Evolutionary conservation across 176 grass and related monocot species (phyloP), one percentile per base, ranked within the genome.

Genomic region (Stipa capillata): DNA sequence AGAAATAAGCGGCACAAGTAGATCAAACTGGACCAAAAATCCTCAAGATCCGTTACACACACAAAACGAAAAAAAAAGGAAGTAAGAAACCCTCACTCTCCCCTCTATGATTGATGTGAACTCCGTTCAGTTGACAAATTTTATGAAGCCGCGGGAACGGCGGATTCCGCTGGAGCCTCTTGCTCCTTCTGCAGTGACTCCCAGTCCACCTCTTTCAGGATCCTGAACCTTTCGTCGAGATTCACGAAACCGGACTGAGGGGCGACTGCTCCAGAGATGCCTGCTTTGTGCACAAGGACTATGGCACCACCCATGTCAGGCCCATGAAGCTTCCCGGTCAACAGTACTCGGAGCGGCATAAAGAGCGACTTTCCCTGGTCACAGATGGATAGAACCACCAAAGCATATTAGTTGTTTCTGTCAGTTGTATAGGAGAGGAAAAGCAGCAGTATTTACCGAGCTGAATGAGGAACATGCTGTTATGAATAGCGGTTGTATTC

Each of bases 261-360:
- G 36, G 75, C 84, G 39, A 90, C 85, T 8, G 67, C 87, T 69
- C 90, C 90, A 72, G 49, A 90, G 69, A 54, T 43, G 74, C 87
- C 83, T 8, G 90, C 90, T 91, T 94, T 94, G 80, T 97, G 84
- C 71, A 97, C 81, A 31, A 97, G 87, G 72, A 75, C 20, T 24
- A 97, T 86, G 31, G 87, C 89, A 54, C 76, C 87, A 21, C 82
- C 94, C 82, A 94, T 94, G 14, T 91, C 91, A 61, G 94, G 95
- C 20, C 92, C 95, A 67, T 98, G 95, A 66, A 98, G 85, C 73
- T 98, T 98, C 34, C 95, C 95, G 0, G 90, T 94, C 48, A 98
- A 78, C 73, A 98, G 75, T 47, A 94, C 74, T 44, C 96, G 85
- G 24, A 98, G 82, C 3, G 92, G 96, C 96, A 98, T 93, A 56